A percentile compares a stretch with the other conserved stretches of the same genome.
Conservation (phyloP, 441 rosid genomes). For the Gossypium laxum region DNA sequence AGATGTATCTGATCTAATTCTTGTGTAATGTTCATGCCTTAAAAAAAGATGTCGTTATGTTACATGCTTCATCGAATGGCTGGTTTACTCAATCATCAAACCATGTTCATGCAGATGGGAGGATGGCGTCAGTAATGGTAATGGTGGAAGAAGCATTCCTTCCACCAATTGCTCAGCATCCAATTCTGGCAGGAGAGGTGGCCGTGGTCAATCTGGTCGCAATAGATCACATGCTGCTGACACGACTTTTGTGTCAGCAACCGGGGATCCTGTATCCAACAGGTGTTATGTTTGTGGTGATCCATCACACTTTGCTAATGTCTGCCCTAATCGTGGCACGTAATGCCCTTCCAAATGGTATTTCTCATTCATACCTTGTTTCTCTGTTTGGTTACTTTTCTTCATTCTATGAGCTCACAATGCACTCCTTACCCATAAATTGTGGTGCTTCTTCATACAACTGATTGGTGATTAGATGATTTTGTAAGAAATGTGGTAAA, state of each 20-base stretch:
- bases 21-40: not conserved
- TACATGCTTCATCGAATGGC: not conserved
- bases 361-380: not conserved
- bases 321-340: conserved; percentile 67
- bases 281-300: conserved; percentile 84
- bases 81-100: not conserved
- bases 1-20: not conserved
- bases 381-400: not conserved
- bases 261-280: conserved; percentile 68
- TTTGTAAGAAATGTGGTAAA: not conserved
- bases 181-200: conserved; percentile 33
- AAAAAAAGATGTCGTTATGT: not conserved
- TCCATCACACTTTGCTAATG: conserved; percentile 85
- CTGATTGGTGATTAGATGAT: not conserved
- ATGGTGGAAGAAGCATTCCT: conserved; percentile 32
- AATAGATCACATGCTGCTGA: conserved; percentile 28
- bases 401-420: not conserved
- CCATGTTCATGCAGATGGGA: conserved; percentile 59
- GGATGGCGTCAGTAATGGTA: conserved; percentile 46
- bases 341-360: conserved; percentile 16
- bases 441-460: not conserved
- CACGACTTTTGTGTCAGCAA: conserved; percentile 59
- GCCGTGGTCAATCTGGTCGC: conserved; percentile 36
- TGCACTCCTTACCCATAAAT: not conserved
- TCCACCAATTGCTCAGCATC: conserved; percentile 28